Evolutionary conservation across 345 rosid species (phyloP).

Genomic region (Citropsis articulata): DNA sequence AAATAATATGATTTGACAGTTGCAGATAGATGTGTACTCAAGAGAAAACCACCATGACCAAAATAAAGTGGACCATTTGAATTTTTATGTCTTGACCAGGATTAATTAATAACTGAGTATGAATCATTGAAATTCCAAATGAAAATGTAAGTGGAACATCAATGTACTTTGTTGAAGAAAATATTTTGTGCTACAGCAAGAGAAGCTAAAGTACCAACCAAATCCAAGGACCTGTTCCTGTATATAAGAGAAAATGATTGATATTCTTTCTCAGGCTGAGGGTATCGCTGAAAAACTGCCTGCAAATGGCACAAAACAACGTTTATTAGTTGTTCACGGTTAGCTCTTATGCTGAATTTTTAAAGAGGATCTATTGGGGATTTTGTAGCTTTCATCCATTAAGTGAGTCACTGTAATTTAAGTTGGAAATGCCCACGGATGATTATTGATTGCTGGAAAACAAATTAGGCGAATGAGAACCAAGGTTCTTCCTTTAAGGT

Average conservation of each 20-base stretch:
- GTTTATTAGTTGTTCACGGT: neutral
- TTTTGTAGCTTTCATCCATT: neutral
- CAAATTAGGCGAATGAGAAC: neutral
- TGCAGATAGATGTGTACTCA: neutral
- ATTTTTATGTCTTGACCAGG: neutral
- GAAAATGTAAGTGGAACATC: neutral
- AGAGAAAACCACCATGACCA: neutral
- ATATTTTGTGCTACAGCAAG: neutral
- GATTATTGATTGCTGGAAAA: neutral
- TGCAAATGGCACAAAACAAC: conserved; percentile 29
- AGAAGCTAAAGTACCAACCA: conserved; percentile 39
- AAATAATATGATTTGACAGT: neutral
- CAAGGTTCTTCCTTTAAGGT: neutral
- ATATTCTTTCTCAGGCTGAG: conserved; percentile 75
- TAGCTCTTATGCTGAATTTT: neutral
- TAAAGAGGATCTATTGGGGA: neutral
- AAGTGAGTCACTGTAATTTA: neutral
- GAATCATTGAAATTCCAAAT: neutral
- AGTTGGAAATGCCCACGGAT: neutral
- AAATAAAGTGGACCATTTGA: neutral
- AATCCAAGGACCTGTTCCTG: conserved; percentile 65
- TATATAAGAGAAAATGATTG: conserved; percentile 81
- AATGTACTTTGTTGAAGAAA: neutral
- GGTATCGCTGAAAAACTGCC: conserved; percentile 68
- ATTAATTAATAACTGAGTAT: neutral